Evolutionary conservation across 2,329 filamentous ascomycete genomes (phyloP), one percentile per base, ranked within the genome.

Genomic region (Monosporascus sp.): DNA sequence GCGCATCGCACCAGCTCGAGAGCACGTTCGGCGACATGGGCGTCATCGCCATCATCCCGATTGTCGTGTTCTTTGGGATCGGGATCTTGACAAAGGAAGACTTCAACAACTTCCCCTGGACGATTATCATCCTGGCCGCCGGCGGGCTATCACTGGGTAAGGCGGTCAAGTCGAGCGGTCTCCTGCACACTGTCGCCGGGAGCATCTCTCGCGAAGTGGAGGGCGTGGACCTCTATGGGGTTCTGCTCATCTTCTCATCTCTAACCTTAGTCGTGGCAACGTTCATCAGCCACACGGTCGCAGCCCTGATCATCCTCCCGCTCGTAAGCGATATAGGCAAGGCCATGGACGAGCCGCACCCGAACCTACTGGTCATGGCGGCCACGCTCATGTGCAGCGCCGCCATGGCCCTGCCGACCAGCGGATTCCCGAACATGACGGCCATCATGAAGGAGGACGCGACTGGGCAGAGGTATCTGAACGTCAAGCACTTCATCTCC

Each of bases 21-120:
- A 74, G 80, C 56, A 74, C 93, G 0, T 97, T 99, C 66, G 94
- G 94, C 52, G 93, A 99, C 68, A 99, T 99, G 94, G 94, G 94
- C 51, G 92, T 99, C 51, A 89, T 99, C 43, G 95, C 94, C 54
- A 96, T 99, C 67, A 91, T 99, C 56, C 94, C 94, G 6, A 87
- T 99, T 50, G 88, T 96, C 3, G 79, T 97, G 43, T 99, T 99
- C 80, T 99, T 99, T 64, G 94, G 94, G 52, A 92, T 91, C 2
- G 94, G 94, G 11, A 93, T 97, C 61, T 79, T 99, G 34, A 97
- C 92, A 48, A 99, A 97, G 73, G 94, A 97, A 73, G 94, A 99
- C 73, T 99, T 99, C 70, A 99, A 99, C 78, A 99, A 99, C 72
- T 99, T 99, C 72, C 87, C 97, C 40, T 99, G 94, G 94, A 99